These are phyloP conservation scores for Curvularia sp. DNA, from an alignment of 2,329 filamentous ascomycete species.

Conservation along the genomic window DNA sequence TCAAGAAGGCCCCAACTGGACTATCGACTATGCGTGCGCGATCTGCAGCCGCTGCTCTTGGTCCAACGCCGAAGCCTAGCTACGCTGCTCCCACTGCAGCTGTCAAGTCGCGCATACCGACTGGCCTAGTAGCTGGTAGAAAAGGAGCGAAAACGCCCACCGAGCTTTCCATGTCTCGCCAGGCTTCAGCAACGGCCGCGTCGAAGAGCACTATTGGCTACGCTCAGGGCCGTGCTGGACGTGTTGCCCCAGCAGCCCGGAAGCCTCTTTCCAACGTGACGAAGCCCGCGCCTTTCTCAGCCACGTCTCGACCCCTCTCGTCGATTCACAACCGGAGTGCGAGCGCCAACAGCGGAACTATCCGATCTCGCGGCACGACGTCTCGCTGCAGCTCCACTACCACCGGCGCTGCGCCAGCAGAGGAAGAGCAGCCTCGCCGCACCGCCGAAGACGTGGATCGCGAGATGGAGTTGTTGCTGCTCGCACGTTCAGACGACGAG, in stretches of 20 bases:
- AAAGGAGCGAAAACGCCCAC: slow-evolving; percentile 50
- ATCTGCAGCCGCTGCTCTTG: slow-evolving; percentile 55
- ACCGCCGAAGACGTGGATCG: slow-evolving; percentile 46
- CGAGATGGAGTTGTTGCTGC: slow-evolving; percentile 40
- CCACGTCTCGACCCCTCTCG: slow-evolving; percentile 30
- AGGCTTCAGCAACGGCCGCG: slow-evolving; percentile 67
- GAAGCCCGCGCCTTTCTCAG: slow-evolving; percentile 40
- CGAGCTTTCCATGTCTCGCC: slow-evolving; percentile 61
- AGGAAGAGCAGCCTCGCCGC: slow-evolving; percentile 32
- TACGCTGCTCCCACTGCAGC: slow-evolving; percentile 51
- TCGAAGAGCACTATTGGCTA: slow-evolving; percentile 88
- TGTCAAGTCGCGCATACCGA: slow-evolving; percentile 49
- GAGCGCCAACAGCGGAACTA: slow-evolving; percentile 17
- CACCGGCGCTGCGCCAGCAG: slow-evolving; percentile 33
- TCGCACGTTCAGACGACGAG: slow-evolving; percentile 38
- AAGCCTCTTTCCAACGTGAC: slow-evolving; percentile 49
- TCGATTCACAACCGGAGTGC: slow-evolving; percentile 26
- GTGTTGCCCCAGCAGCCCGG: slow-evolving; percentile 50
- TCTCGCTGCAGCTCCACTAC: slow-evolving; percentile 46
- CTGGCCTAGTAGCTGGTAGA: slow-evolving; percentile 47
- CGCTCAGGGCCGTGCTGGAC: slow-evolving; percentile 71
- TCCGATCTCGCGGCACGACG: slow-evolving; percentile 29
- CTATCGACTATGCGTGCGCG: slow-evolving; percentile 63
- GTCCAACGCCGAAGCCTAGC: slow-evolving; percentile 42
- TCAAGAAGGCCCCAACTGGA: slow-evolving; percentile 39